Conservation (phyloP, 495 filamentous ascomycete genomes). For the Trichoderma erinaceum region DNA sequence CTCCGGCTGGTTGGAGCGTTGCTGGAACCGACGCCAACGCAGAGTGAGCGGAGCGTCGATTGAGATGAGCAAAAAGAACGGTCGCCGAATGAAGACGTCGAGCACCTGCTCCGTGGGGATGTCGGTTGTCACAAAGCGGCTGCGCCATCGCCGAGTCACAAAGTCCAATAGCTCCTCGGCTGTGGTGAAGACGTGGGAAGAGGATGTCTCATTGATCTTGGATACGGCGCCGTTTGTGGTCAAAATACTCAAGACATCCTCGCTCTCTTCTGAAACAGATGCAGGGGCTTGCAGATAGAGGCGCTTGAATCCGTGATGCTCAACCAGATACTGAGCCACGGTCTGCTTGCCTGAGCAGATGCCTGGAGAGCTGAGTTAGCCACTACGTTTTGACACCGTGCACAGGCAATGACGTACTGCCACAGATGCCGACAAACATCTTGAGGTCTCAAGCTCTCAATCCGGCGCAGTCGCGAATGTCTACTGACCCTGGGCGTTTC, state of each 20-base stretch:
- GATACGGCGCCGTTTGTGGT: background rate
- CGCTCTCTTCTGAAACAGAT: too few species aligned
- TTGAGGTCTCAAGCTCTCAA: slow-evolving; percentile 17
- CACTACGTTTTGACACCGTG: slow-evolving; percentile 14
- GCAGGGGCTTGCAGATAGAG: slow-evolving; percentile 35
- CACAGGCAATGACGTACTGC: slow-evolving; percentile 50
- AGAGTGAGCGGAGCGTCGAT: slow-evolving; percentile 82
- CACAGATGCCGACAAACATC: slow-evolving; percentile 93
- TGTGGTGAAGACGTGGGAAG: slow-evolving; percentile 45
- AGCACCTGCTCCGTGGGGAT: slow-evolving; percentile 62
- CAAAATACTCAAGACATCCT: too few species aligned
- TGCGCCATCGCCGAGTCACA: slow-evolving; percentile 77
- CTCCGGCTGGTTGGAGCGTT: slow-evolving; percentile 27
- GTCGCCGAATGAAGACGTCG: slow-evolving; percentile 66
- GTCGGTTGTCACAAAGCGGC: slow-evolving; percentile 76
- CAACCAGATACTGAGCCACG: slow-evolving; percentile 73
- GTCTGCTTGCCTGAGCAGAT: slow-evolving; percentile 87
- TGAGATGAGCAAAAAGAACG: slow-evolving; percentile 88
- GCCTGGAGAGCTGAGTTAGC: slow-evolving; percentile 43
- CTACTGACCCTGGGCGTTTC: too few species aligned
- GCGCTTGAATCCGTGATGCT: slow-evolving; percentile 66
- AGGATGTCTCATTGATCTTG: background rate
- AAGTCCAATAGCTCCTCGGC: slow-evolving; percentile 66
- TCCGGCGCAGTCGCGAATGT: too few species aligned
- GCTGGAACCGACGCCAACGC: slow-evolving; percentile 66